phyloP scores from a whole-genome alignment of 1,284 basidiomycete species.

The Apiotrichum montevideense region DNA sequence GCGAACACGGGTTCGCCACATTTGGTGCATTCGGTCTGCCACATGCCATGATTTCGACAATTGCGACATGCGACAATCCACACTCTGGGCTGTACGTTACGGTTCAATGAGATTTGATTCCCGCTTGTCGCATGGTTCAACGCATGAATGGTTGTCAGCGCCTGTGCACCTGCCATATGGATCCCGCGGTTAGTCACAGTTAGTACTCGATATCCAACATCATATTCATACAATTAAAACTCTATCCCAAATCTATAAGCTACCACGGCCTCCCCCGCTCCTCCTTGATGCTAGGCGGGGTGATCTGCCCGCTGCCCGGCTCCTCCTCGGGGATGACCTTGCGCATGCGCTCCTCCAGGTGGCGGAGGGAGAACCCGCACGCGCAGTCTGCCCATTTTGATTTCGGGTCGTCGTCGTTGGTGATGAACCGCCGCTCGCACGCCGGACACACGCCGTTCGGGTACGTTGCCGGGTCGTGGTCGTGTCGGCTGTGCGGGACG shows the following conservation, averaged over 20 bases:
- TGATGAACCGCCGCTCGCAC: constrained; percentile 22
- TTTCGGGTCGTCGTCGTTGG: constrained; percentile 15
- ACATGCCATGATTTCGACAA: no score
- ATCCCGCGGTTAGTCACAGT: no score
- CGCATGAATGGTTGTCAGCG: no score
- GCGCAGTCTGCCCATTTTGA: constrained; percentile 24
- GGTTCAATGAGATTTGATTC: no score
- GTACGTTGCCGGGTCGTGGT: constrained; percentile 22
- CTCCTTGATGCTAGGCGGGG: constrained; percentile 1
- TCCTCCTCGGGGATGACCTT: constrained; percentile 1
- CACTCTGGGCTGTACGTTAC: no score
- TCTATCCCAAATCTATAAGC: background rate
- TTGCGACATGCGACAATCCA: no score
- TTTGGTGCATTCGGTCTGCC: no score
- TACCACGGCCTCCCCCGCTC: background rate
- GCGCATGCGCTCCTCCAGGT: constrained; percentile 20
- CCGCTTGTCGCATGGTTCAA: no score
- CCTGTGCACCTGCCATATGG: no score
- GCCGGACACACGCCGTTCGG: constrained; percentile 25
- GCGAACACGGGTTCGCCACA: no score
- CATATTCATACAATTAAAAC: no score
- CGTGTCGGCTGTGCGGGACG: constrained; percentile 27
- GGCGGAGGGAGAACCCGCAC: constrained; percentile 18
- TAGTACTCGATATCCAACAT: no score
- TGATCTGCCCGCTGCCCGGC: background rate